A percentile compares a stretch with the other conserved stretches of the same genome.
These are phyloP conservation scores for Ustilago lituana DNA, from an alignment of 1,284 basidiomycete genomes.

Conservation along the genomic window DNA sequence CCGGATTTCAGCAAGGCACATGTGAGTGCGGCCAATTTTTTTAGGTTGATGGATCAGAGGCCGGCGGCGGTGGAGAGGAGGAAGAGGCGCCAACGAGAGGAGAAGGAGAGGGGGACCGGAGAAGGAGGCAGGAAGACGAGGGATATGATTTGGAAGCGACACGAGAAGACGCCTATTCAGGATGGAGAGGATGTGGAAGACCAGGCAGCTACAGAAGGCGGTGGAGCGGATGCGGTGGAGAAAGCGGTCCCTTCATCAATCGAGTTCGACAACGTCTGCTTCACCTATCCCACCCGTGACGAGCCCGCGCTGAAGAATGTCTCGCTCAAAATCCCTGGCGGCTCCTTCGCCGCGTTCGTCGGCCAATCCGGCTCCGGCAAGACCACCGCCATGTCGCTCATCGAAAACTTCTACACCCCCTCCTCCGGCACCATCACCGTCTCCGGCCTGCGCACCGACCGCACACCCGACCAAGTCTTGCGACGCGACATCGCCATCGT, in stretches of 20 bases:
- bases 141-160: constrained; percentile 7
- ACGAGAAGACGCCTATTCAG: too few species aligned
- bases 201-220: constrained; percentile 88
- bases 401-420: constrained; percentile 73
- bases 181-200: constrained; percentile 87
- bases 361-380: constrained; percentile 63
- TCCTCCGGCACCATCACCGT: constrained; percentile 76
- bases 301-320: constrained; percentile 52
- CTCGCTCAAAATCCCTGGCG: constrained; percentile 49
- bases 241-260: constrained; percentile 13
- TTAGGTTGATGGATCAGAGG: constrained; percentile 65
- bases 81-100: constrained; percentile 50
- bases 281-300: constrained; percentile 43
- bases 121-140: constrained; percentile 37
- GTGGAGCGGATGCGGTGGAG: constrained; percentile 65
- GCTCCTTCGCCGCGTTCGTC: constrained; percentile 70
- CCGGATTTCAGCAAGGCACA: constrained; percentile 61
- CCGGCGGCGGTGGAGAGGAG: constrained; percentile 76
- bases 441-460: constrained; percentile 89
- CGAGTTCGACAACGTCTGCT: constrained; percentile 34
- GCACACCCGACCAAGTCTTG: constrained; percentile 73
- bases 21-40: constrained; percentile 52
- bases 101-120: constrained; percentile 60
- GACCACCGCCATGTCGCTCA: constrained; percentile 66
- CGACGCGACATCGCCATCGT: constrained; percentile 55